Conservation (phyloP, 192 early-diverging fungal species). For the Rhizoclosmatium globosum region DNA sequence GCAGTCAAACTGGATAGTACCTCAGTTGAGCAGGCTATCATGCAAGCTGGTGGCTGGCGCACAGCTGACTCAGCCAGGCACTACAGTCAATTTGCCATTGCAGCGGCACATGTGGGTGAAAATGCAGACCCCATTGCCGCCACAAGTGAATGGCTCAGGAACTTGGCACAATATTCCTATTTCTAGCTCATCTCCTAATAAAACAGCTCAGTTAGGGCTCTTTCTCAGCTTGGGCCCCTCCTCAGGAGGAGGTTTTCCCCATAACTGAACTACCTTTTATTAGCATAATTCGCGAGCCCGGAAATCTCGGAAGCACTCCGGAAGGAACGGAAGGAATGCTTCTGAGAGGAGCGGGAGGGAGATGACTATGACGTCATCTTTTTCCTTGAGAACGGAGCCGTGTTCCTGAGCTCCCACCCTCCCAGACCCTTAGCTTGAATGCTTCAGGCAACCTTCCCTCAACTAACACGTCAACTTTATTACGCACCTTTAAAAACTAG, state of each 20-base stretch:
- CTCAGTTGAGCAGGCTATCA: background rate
- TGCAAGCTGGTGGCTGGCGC: slow-evolving; percentile 2
- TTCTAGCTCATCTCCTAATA: background rate
- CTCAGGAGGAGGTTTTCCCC: background rate
- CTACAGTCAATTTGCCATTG: slow-evolving; percentile 12
- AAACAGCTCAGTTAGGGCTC: slow-evolving; percentile 6
- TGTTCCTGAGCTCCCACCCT: too few relatives aligned
- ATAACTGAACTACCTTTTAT: slow-evolving; percentile 15
- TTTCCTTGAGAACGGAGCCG: too few relatives aligned
- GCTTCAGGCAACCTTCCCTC: too few relatives aligned
- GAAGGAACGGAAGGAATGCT: too few relatives aligned
- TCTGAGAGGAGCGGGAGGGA: too few relatives aligned
- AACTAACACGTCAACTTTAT: too few relatives aligned
- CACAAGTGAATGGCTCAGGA: background rate
- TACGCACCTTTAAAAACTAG: too few relatives aligned
- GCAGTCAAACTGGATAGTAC: background rate
- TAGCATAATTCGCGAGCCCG: background rate
- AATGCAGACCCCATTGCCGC: background rate
- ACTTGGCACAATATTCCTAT: background rate
- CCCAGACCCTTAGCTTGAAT: too few relatives aligned
- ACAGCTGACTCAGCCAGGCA: background rate
- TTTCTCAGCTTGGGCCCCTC: background rate
- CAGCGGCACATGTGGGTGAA: background rate
- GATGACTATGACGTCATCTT: too few relatives aligned
- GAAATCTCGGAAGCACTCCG: background rate